A percentile compares a stretch with the other conserved stretches of the same genome.
Evolutionary conservation across 306 rosid species (phyloP).

Genomic region (Senna tora): DNA sequence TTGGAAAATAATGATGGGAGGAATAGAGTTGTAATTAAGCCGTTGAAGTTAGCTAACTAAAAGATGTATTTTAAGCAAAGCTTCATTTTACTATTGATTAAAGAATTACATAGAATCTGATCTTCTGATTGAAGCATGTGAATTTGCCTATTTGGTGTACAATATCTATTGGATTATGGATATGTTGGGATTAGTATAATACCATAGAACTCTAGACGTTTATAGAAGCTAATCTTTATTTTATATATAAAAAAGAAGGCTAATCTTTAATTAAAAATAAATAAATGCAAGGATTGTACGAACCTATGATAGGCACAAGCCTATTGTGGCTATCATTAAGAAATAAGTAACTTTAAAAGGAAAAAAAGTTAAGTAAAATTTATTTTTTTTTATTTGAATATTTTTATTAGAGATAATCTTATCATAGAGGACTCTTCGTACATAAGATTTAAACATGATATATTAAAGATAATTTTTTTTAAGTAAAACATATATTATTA

Average conservation of each 20-base stretch:
- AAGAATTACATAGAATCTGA: neutral
- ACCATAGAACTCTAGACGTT: neutral
- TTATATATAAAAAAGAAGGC: too few species aligned
- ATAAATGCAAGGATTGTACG: neutral
- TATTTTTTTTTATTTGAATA: too few species aligned
- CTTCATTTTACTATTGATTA: constrained; percentile 3
- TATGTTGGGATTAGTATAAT: neutral
- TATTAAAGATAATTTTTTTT: too few species aligned
- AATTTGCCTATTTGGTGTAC: neutral
- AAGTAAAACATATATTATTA: too few species aligned
- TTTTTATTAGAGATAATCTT: too few species aligned
- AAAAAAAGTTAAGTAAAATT: too few species aligned
- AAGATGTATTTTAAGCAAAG: neutral
- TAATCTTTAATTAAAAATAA: neutral
- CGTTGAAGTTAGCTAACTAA: neutral
- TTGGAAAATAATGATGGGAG: neutral
- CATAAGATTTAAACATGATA: too few species aligned
- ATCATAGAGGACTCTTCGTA: too few species aligned
- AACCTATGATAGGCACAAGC: neutral
- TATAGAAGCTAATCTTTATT: neutral
- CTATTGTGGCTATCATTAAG: neutral
- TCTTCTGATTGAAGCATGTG: neutral
- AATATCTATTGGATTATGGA: neutral
- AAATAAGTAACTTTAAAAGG: too few species aligned
- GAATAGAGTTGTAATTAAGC: too few species aligned